Evolutionary conservation across 179 eudicot genomes (phyloP).

Genomic region (Beta lomatogona): DNA sequence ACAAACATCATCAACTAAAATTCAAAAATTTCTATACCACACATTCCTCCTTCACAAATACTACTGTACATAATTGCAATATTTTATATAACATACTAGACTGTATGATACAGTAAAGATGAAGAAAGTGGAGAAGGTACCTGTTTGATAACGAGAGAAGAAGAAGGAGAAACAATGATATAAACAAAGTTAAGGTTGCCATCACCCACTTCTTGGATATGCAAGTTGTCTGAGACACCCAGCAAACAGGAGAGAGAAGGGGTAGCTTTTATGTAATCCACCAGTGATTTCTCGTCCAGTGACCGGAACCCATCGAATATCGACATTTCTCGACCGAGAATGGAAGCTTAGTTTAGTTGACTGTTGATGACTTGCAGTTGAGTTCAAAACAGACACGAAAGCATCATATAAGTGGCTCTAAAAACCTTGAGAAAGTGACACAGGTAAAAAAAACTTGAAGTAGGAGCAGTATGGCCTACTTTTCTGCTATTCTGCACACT

Average conservation of each 20-base stretch:
- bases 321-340: constrained; percentile 30
- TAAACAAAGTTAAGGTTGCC: constrained; percentile 95
- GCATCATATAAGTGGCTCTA: no score
- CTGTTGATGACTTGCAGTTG: not conserved
- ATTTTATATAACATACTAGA: no score
- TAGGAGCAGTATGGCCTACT: no score
- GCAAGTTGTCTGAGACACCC: constrained; percentile 49
- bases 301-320: constrained; percentile 52
- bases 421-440: no score
- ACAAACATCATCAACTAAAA: no score
- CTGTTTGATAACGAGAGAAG: constrained; percentile 79
- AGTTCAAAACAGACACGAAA: not conserved
- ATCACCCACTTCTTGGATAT: constrained; percentile 84
- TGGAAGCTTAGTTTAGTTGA: not conserved
- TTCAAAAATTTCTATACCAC: no score
- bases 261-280: constrained; percentile 73
- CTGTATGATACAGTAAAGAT: no score
- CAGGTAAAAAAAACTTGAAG: no score
- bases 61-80: no score
- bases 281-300: constrained; percentile 61
- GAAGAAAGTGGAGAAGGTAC: constrained; percentile 25
- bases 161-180: constrained; percentile 51
- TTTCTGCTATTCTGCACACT: no score
- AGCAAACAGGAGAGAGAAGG: constrained; percentile 61
- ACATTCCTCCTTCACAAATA: no score